Evolutionary conservation across 2,329 filamentous ascomycete genomes (phyloP).

Genomic region (Neoarthrinium moseri): DNA sequence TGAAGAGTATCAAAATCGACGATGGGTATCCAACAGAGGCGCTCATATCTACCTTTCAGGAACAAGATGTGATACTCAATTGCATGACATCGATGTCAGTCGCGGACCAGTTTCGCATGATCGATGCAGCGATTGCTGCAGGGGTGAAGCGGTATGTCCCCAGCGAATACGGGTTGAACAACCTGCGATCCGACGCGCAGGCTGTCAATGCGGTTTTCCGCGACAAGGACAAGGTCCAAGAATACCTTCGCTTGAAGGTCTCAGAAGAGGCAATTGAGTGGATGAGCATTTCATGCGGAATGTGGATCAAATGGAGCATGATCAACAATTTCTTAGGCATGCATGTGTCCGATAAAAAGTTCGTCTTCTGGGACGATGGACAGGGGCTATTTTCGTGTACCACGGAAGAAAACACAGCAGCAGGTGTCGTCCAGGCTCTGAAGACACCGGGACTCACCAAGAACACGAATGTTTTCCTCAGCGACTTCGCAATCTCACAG

Average conservation of each 20-base stretch:
- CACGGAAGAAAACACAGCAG: slow-evolving; percentile 33
- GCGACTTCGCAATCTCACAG: slow-evolving; percentile 31
- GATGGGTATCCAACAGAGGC: slow-evolving; percentile 24
- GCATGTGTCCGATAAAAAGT: slow-evolving; percentile 17
- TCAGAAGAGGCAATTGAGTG: slow-evolving; percentile 26
- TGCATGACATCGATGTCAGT: slow-evolving; percentile 33
- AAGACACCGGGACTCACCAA: slow-evolving; percentile 27
- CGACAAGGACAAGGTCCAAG: slow-evolving; percentile 27
- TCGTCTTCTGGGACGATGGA: slow-evolving; percentile 31
- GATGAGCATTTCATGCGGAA: slow-evolving; percentile 26
- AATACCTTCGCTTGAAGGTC: slow-evolving; percentile 21
- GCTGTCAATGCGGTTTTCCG: slow-evolving; percentile 23
- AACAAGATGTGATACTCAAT: slow-evolving; percentile 35
- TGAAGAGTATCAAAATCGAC: slow-evolving; percentile 22
- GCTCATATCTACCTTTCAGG: slow-evolving; percentile 21
- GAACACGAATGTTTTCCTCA: slow-evolving; percentile 30
- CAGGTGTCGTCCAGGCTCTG: slow-evolving; percentile 26
- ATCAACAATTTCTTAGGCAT: slow-evolving; percentile 24
- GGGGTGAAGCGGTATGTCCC: slow-evolving; percentile 56
- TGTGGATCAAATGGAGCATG: slow-evolving; percentile 28
- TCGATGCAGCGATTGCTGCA: slow-evolving; percentile 53
- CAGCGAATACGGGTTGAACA: slow-evolving; percentile 47
- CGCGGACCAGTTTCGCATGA: slow-evolving; percentile 45
- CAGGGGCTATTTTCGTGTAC: slow-evolving; percentile 30
- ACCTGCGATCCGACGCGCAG: slow-evolving; percentile 23